These are phyloP conservation scores for Metschnikowia amazonensis DNA, from an alignment of 805 yeast genomes.

Conservation along the genomic window DNA sequence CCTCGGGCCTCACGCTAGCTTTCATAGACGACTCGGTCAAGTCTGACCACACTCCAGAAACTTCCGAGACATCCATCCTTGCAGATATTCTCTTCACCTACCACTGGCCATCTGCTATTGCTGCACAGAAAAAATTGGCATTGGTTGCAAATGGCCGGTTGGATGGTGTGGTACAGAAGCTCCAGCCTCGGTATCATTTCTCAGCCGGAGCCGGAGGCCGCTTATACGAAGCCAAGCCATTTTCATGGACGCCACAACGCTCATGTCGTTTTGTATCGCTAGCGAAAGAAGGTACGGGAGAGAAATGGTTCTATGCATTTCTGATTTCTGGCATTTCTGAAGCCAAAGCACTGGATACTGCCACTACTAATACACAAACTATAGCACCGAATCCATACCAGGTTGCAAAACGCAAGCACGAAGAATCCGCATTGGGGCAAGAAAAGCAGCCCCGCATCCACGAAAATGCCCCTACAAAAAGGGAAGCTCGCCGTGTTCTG, in stretches of 20 bases:
- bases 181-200: slow-evolving; percentile 67
- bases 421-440: too few relatives aligned
- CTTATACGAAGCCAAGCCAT: slow-evolving; percentile 54
- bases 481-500: slow-evolving; percentile 32
- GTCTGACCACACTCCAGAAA: slow-evolving; percentile 3
- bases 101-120: slow-evolving; percentile 57
- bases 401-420: slow-evolving; percentile 2
- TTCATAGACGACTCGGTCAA: slow-evolving; percentile 32
- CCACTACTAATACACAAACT: too few relatives aligned
- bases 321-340: slow-evolving; percentile 23
- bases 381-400: slow-evolving; percentile 24
- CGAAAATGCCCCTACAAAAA: too few relatives aligned
- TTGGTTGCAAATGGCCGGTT: slow-evolving; percentile 43
- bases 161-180: slow-evolving; percentile 42
- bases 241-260: slow-evolving; percentile 48
- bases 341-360: slow-evolving; percentile 9
- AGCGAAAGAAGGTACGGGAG: slow-evolving; percentile 52
- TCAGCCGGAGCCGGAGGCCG: slow-evolving; percentile 49
- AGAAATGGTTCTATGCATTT: slow-evolving; percentile 76
- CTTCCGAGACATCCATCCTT: not conserved
- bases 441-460: too few relatives aligned
- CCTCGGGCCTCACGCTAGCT: slow-evolving; percentile 47
- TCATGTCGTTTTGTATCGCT: slow-evolving; percentile 64
- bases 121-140: slow-evolving; percentile 40
- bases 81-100: slow-evolving; percentile 56